These are phyloP conservation scores for Symbiodinium pilosum DNA, from an alignment of 73 alveolate species.

Conservation along the genomic window DNA sequence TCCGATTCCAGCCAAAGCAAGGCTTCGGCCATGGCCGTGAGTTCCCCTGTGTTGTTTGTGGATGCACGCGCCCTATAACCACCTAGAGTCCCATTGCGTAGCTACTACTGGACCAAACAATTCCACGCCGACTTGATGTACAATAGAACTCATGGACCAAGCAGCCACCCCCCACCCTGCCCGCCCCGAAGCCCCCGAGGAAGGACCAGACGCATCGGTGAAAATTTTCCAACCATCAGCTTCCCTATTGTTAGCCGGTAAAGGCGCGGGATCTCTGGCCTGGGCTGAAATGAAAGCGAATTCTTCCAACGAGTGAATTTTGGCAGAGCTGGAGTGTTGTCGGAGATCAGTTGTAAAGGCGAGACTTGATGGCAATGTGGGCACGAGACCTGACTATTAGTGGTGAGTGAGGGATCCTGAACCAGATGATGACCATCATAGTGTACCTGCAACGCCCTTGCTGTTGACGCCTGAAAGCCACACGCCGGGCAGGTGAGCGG, in stretches of 20 bases:
- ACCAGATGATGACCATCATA: background rate
- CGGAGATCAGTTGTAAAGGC: background rate
- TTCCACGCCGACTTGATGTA: conserved; percentile 2
- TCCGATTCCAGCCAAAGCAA: conserved; percentile 12
- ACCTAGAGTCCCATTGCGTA: background rate
- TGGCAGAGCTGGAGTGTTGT: background rate
- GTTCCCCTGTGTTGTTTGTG: conserved; percentile 36
- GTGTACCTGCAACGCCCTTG: background rate
- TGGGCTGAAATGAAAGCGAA: background rate
- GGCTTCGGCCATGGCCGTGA: conserved; percentile 39
- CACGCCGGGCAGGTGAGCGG: background rate
- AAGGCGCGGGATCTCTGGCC: background rate
- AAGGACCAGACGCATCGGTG: background rate
- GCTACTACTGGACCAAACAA: conserved; percentile 7
- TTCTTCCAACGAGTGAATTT: background rate
- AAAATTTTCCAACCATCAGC: background rate
- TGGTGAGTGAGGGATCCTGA: background rate
- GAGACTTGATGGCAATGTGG: background rate
- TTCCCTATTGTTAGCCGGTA: background rate
- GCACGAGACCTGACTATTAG: background rate
- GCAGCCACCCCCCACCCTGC: conserved; percentile 41
- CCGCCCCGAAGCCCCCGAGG: background rate
- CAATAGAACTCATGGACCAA: background rate
- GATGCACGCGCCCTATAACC: background rate
- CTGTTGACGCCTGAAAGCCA: background rate